A percentile compares a stretch with the other conserved stretches of the same genome.
phyloP scores from a whole-genome alignment of 306 rosid genomes.

The Mimosa bimucronata region DNA sequence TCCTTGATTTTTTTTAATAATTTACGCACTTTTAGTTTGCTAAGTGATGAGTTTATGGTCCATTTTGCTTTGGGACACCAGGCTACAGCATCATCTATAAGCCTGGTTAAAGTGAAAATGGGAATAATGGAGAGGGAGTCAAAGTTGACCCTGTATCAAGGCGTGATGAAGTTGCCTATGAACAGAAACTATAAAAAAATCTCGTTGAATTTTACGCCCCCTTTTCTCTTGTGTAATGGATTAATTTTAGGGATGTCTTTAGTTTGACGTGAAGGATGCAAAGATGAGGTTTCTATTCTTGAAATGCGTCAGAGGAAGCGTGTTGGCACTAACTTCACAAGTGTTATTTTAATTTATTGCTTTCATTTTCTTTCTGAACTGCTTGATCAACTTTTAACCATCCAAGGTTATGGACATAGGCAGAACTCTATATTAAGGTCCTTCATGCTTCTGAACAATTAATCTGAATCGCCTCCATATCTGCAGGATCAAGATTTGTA shows the following conservation, averaged over 20 bases:
- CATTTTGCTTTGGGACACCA: slow-evolving; percentile 8
- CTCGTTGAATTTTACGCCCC: neutral
- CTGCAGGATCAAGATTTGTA: slow-evolving; percentile 73
- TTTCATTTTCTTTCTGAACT: slow-evolving; percentile 28
- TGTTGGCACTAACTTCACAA: neutral
- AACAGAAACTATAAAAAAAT: slow-evolving; percentile 14
- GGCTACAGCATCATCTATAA: neutral
- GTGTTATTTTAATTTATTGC: slow-evolving; percentile 8
- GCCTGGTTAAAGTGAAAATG: slow-evolving; percentile 16
- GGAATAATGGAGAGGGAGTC: neutral
- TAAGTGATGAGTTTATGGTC: slow-evolving; percentile 15
- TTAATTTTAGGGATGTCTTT: neutral
- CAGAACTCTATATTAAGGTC: slow-evolving; percentile 11
- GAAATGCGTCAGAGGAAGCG: neutral
- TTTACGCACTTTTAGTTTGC: slow-evolving; percentile 27
- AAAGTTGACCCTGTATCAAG: slow-evolving; percentile 10
- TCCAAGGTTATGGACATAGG: slow-evolving; percentile 13
- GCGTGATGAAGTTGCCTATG: slow-evolving; percentile 20
- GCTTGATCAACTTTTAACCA: slow-evolving; percentile 18
- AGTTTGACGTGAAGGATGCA: neutral
- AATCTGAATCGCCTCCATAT: slow-evolving; percentile 13
- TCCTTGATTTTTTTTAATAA: neutral
- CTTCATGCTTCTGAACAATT: slow-evolving; percentile 8
- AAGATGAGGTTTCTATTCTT: neutral
- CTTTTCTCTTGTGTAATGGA: neutral